Conservation (phyloP, 192 early-diverging fungal genomes). For the Entrophospora sp. region DNA sequence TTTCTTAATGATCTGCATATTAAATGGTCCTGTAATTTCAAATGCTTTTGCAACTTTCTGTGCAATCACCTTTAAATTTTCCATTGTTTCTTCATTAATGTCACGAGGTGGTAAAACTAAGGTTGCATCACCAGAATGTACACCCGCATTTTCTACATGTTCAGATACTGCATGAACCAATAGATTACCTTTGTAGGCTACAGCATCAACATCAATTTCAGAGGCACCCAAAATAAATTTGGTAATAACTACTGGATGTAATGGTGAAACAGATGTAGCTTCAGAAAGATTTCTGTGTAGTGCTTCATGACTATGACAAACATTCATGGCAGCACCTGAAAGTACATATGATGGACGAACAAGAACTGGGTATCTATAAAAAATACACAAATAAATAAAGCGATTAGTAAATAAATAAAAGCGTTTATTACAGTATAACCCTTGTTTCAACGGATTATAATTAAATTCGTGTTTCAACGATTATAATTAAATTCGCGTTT, state of each 20-base stretch:
- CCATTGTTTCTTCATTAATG: slow-evolving; percentile 87
- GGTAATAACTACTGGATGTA: slow-evolving; percentile 93
- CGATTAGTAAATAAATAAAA: neutral
- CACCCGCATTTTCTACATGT: slow-evolving; percentile 98
- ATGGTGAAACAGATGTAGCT: slow-evolving; percentile 87
- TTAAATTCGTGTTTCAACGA: too few species aligned
- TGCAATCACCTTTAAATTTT: slow-evolving; percentile 87
- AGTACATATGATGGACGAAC: slow-evolving; percentile 97
- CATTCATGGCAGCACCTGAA: slow-evolving; percentile 98
- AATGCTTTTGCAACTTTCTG: slow-evolving; percentile 87
- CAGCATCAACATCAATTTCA: slow-evolving; percentile 99
- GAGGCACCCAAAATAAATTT: slow-evolving; percentile 98
- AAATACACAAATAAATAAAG: neutral
- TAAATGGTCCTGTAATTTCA: slow-evolving; percentile 95
- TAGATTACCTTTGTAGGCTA: slow-evolving; percentile 86
- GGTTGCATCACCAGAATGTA: slow-evolving; percentile 98
- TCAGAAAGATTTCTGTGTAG: slow-evolving; percentile 77
- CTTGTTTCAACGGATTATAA: too few species aligned
- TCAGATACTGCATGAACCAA: slow-evolving; percentile 93
- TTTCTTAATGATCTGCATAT: slow-evolving; percentile 99
- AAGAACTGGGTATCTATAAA: slow-evolving; percentile 71
- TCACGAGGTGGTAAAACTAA: slow-evolving; percentile 92
- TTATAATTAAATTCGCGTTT: too few species aligned
- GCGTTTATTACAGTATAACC: too few species aligned
- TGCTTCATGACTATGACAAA: slow-evolving; percentile 55